Conservation (phyloP, 805 yeast species). For the Cyberlindnera sargentensis region DNA sequence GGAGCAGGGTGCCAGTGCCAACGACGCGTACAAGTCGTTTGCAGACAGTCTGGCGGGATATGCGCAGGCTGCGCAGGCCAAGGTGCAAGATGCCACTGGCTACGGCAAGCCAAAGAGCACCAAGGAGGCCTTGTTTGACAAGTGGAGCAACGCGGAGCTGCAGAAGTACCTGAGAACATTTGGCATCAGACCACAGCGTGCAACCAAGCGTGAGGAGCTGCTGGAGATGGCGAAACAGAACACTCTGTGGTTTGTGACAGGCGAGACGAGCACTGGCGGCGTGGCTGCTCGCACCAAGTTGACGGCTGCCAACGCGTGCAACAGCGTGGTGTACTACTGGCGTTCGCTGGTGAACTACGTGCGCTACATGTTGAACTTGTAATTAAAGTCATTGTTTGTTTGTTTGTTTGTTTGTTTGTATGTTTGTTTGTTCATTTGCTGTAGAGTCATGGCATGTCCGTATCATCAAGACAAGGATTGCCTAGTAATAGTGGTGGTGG, state of each 20-base stretch:
- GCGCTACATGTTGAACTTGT: constrained; percentile 3
- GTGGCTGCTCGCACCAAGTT: constrained; percentile 5
- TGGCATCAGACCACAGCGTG: constrained; percentile 30
- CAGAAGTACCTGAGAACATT: constrained; percentile 33
- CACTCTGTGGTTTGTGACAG: constrained; percentile 32
- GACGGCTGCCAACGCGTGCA: constrained; percentile 4
- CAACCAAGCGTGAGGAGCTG: constrained; percentile 29
- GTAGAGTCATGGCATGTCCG: too few relatives aligned
- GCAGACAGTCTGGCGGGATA: constrained; percentile 9
- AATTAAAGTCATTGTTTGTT: neutral
- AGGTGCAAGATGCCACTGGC: constrained; percentile 9
- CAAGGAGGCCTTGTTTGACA: constrained; percentile 25
- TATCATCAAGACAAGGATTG: too few relatives aligned
- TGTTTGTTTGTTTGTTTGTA: neutral
- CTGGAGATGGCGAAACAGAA: constrained; percentile 33
- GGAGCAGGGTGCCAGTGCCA: constrained; percentile 24
- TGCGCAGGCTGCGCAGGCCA: constrained; percentile 11
- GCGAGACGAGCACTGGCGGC: constrained; percentile 7
- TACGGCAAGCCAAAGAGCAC: constrained; percentile 3
- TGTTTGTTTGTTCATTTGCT: too few relatives aligned
- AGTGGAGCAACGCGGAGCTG: constrained; percentile 39
- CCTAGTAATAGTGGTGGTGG: too few relatives aligned
- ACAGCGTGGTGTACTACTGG: constrained; percentile 2
- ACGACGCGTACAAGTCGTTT: constrained; percentile 16
- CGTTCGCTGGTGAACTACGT: constrained; percentile 7